Percentiles rank a stretch among this genome's conserved stretches.
Evolutionary conservation across 2,329 filamentous ascomycete genomes (phyloP).

Genomic region (Ramularia collo-cygni): DNA sequence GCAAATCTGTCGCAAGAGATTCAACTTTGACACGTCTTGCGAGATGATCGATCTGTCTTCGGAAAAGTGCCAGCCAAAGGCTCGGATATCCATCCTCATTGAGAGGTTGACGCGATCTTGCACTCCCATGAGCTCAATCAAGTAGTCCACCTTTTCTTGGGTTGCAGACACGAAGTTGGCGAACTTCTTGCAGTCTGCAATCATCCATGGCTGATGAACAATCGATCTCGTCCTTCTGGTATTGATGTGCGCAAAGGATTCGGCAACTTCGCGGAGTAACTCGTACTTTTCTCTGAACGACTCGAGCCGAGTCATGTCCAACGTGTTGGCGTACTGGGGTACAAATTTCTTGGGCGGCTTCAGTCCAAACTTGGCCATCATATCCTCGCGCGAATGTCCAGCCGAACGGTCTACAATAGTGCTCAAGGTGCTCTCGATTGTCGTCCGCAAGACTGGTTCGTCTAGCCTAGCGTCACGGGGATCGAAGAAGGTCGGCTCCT

Average conservation of each 20-base stretch:
- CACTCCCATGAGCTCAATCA: constrained; percentile 38
- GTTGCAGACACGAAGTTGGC: constrained; percentile 36
- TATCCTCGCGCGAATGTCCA: constrained; percentile 34
- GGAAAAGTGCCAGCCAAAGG: constrained; percentile 42
- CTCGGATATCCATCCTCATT: constrained; percentile 39
- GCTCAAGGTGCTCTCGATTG: constrained; percentile 36
- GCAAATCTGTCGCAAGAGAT: constrained; percentile 39
- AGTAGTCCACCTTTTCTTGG: constrained; percentile 37
- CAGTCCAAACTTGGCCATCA: constrained; percentile 42
- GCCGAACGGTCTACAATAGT: constrained; percentile 41
- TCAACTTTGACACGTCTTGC: constrained; percentile 37
- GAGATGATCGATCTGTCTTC: constrained; percentile 26
- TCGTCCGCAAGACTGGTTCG: constrained; percentile 31
- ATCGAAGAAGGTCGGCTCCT: constrained; percentile 40
- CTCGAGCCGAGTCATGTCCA: constrained; percentile 40
- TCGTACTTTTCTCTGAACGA: constrained; percentile 40
- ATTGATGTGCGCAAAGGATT: constrained; percentile 29
- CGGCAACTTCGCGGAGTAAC: constrained; percentile 35
- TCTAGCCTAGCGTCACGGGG: constrained; percentile 38
- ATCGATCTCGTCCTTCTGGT: constrained; percentile 26
- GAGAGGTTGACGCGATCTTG: constrained; percentile 40
- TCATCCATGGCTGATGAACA: constrained; percentile 33
- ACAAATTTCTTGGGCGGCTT: constrained; percentile 38
- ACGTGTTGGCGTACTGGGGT: constrained; percentile 32
- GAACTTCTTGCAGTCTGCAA: constrained; percentile 37